phyloP scores from a whole-genome alignment of 441 rosid genomes.

The Gossypium gossypioides region DNA sequence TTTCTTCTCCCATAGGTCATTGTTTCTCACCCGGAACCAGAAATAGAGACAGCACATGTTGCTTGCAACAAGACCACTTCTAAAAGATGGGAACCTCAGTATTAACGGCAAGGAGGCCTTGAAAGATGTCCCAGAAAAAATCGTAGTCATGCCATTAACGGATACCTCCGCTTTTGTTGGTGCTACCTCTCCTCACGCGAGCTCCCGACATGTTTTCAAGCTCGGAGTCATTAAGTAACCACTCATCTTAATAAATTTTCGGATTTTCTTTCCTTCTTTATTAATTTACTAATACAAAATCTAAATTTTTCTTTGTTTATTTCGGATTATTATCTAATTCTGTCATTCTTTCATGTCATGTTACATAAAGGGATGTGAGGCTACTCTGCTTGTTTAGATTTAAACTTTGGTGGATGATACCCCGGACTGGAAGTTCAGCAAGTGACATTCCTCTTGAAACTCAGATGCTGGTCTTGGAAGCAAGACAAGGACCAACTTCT shows the following conservation, averaged over 20 bases:
- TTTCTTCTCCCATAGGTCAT: not conserved
- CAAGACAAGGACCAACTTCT: conserved; percentile 12
- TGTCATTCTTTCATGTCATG: not conserved
- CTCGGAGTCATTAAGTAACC: conserved; percentile 31
- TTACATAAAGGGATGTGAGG: conserved; percentile 22
- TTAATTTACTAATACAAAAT: not conserved
- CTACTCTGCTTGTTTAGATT: conserved; percentile 31
- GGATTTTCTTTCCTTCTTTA: not conserved
- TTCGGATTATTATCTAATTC: not conserved
- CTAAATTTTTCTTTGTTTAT: not conserved
- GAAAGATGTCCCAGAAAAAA: conserved; percentile 32
- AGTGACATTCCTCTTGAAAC: conserved; percentile 37
- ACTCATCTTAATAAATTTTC: not conserved
- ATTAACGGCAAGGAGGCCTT: conserved; percentile 26
- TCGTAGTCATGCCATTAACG: conserved; percentile 29
- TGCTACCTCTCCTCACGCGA: conserved; percentile 22
- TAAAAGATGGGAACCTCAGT: conserved; percentile 32
- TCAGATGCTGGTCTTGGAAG: conserved; percentile 40
- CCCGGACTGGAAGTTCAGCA: conserved; percentile 32
- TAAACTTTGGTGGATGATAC: conserved; percentile 35
- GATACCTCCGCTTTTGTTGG: conserved; percentile 31
- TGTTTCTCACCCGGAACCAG: conserved; percentile 11
- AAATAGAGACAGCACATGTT: conserved; percentile 38
- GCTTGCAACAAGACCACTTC: conserved; percentile 23
- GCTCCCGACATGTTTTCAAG: conserved; percentile 32